Evolutionary conservation across 345 rosid species (phyloP), one percentile per base, ranked within the genome.

Genomic region (Moricandia arvensis): DNA sequence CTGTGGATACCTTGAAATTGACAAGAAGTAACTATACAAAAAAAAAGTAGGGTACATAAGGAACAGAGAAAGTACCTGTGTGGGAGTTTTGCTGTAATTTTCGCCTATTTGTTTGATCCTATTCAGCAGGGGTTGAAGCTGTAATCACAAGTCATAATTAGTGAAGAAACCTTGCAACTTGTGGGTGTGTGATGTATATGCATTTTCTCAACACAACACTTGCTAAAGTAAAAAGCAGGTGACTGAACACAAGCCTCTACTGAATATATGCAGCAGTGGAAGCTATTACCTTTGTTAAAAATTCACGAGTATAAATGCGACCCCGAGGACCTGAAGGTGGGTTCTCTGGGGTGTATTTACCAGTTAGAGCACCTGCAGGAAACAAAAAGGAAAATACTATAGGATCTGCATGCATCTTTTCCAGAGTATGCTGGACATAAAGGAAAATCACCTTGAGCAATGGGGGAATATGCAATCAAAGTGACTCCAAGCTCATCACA

Each of bases 401-500:
- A 13, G 60, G 34, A 78, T 13, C 59, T 35, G 53, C n/a, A 16
- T 2, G 49, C 30, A 51, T 21, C n/a, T 21, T 64, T 53, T 66
- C 18, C 6, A 37, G 45, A 72, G 80, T 59, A 66, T 6, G 57
- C 66, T 35, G 37, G 18, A 59, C 16, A 13, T 24, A 66, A 41
- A 7, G 34, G 58, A 27, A 33, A 26, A 64, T 80, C 63, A 95
- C 99, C 99, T 84, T 92, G 99, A 66, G 97, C 99, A 53, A 95
- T 91, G 4, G 97, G 97, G 75, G 81, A 87, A 82, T 92, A 95
- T 11, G 99, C 99, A 72, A 95, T 95, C 83, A 95, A 72, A 60
- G 97, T 87, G 82, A 95, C 74, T 62, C 99, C 99, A 0, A 92
- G 91, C 81, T 91, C 99, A 67, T 95, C 96, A 61, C 99, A 91